Base-by-base conservation (phyloP, 2,329 filamentous ascomycete species). In the Lachnellula willkommii region DNA sequence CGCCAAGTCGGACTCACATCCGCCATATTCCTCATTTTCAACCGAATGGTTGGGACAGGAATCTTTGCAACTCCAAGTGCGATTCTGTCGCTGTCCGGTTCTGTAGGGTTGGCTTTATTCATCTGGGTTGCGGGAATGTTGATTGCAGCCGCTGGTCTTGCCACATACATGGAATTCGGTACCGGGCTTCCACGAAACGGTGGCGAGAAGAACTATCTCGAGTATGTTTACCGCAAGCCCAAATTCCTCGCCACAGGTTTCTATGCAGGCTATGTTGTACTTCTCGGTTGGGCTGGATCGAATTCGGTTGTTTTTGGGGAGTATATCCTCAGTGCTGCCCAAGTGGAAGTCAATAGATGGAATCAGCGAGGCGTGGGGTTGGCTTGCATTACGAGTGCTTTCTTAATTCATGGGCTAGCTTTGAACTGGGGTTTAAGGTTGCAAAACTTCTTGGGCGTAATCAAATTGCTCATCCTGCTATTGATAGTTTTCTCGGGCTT, bases 261-360 rank as follows among this genome's bases (percentile, higher is more conserved):
- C 54, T 87, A 85, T 69, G 74, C 78, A 4, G 77, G 79, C 32
- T 86, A 87, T 59, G 79, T 85, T 12, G 65, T 88, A 26, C 75
- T 88, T 1, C 77, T 87, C 17, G 82, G 80, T 12, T 87, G 83
- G 82, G 82, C 83, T 0, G 81, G 80, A 6, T 81, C 81, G 14
- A 88, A 88, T 69, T 85, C 80, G 1, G 81, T 89, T 60, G 78
- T 88, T 40, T 88, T 89, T 60, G 84, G 84, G 57, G 83, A 87
- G 67, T 88, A 88, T 69, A 82, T 89, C 55, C 76, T 89, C 2
- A 77, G 85, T 65, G 85, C 85, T 8, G 81, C 84, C 11, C 73
- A 82, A 12, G 76, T 82, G 22, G 79, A 87, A 60, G 80, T 85
- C 24, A 78, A 74, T 49, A 75, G 83, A 22, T 88, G 84, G 84